phyloP scores from a whole-genome alignment of 345 rosid species.

The Pseudoturritis turrita region DNA sequence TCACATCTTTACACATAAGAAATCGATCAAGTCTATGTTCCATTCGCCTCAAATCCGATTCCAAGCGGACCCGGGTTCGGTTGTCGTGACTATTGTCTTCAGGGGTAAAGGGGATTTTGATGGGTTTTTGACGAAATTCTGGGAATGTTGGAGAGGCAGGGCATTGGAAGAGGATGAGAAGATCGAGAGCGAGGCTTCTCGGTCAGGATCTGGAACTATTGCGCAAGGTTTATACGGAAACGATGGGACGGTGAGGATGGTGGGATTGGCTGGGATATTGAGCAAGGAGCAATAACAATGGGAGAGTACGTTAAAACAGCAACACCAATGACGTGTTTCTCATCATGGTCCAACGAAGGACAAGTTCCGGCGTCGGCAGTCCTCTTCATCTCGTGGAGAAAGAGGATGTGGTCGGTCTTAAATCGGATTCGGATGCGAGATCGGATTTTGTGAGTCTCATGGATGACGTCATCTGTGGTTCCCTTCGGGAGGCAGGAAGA shows the following conservation, averaged over 20 bases:
- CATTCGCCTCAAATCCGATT: constrained; percentile 81
- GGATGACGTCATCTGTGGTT: too few relatives aligned
- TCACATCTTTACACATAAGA: constrained; percentile 54
- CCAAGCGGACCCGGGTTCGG: constrained; percentile 55
- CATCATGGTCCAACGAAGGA: too few relatives aligned
- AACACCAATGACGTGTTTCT: too few relatives aligned
- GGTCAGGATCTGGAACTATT: constrained; percentile 26
- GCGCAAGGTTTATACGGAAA: constrained; percentile 61
- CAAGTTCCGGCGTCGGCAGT: too few relatives aligned
- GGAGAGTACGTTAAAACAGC: too few relatives aligned
- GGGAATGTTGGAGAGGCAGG: constrained; percentile 79
- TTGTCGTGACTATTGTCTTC: constrained; percentile 57
- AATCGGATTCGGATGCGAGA: too few relatives aligned
- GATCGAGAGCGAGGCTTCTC: constrained; percentile 19
- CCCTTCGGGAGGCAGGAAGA: too few relatives aligned
- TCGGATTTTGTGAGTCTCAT: too few relatives aligned
- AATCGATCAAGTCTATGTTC: constrained; percentile 75
- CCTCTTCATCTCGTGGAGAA: too few relatives aligned
- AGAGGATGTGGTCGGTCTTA: too few relatives aligned
- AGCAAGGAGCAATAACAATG: constrained; percentile 93
- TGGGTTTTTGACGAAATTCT: constrained; percentile 61
- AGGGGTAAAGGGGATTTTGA: constrained; percentile 88
- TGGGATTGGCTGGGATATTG: constrained; percentile 88
- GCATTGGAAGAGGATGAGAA: constrained; percentile 59
- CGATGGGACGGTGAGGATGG: constrained; percentile 84